Base-by-base conservation (phyloP, 2,329 filamentous ascomycete species). In the Simplicillium sp. region DNA sequence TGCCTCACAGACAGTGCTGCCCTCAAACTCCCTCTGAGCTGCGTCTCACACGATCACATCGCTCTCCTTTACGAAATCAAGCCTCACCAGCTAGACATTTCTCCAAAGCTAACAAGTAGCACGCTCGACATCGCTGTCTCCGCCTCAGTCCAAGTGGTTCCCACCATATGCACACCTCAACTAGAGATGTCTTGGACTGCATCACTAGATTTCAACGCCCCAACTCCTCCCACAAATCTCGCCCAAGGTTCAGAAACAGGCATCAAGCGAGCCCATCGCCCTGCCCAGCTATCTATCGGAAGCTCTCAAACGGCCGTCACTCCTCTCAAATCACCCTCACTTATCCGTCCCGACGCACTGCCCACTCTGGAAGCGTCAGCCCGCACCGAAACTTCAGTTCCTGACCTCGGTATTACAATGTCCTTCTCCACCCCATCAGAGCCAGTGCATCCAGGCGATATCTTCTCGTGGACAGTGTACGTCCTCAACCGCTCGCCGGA, bases 381-480 rank as follows among this genome's bases (percentile, higher is more conserved):
- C 36, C 64, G 60, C 48, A 60, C 58, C 29, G 71, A 75, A 38
- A 59, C 66, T 36, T 52, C 65, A 38, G 56, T 77, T 32, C 71
- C 73, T 3, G 73, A 82, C 44, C 75, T 85, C 38, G 84, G 83
- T 44, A 75, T 90, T 43, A 86, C 81, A 29, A 78, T 90, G 63
- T 87, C 82, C 33, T 82, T 92, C 54, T 75, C 73, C 6, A 79
- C 75, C 0, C 82, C 83, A 29, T 45, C 59, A 11, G 53, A 61
- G 16, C 67, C 71, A 40, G 67, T 86, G 17, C 69, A 67, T 43
- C 72, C 79, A 0, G 82, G 82, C 31, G 71, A 84, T 36, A 67
- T 79, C 38, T 88, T 92, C 56, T 66, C 68, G 33, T 87, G 86
- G 80, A 74, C 73, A 29, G 71, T 89, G 13, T 84, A 87, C 53